Evolutionary conservation across 208 protist genomes (phyloP), one percentile per base, ranked within the genome.

Genomic region (Crithidia sp.): DNA sequence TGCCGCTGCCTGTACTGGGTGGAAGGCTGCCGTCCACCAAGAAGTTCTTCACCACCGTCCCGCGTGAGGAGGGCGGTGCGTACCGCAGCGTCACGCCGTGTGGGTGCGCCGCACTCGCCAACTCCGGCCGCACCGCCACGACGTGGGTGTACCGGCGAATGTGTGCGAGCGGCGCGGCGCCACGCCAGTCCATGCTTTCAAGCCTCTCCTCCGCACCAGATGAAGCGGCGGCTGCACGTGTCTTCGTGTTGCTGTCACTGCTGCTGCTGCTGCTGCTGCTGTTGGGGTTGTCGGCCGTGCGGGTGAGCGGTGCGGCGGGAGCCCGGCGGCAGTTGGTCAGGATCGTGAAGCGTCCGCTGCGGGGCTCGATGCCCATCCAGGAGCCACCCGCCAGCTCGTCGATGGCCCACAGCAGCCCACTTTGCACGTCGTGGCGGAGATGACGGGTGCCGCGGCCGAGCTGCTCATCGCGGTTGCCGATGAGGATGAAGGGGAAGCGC

Each of bases 391-490:
- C 84, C n/a, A 75, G 55, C 4, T 68, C 69, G 60, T 90, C 87
- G 0, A 82, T 69, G 6, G 84, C 74, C 74, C 87, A 90, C 40
- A 92, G 40, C 6, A 89, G 58, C 0, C 82, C 81, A 0, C 76
- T 84, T 10, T 41, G n/a, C 0, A 43, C 1, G 67, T 87, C 79
- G 16, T 83, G 58, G 47, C 56, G 61, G 13, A 89, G 67, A 1
- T 74, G 74, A 52, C 71, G 67, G 14, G 87, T 90, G 50, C 56
- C 54, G 7, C 87, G 84, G 40, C 57, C 74, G 12, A 83, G 75
- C 36, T 82, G 10, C 67, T 92, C 87, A 54, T 90, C 87, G 12
- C 87, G 84, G 52, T 92, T 92, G 80, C 67, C 76, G 36, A 92
- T 77, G 13, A 92, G 58, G 10, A 90, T 72, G 47, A 92, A 76